Conservation (phyloP, 139 green algal genomes). For the Deuterostichococcus epilithicus region DNA sequence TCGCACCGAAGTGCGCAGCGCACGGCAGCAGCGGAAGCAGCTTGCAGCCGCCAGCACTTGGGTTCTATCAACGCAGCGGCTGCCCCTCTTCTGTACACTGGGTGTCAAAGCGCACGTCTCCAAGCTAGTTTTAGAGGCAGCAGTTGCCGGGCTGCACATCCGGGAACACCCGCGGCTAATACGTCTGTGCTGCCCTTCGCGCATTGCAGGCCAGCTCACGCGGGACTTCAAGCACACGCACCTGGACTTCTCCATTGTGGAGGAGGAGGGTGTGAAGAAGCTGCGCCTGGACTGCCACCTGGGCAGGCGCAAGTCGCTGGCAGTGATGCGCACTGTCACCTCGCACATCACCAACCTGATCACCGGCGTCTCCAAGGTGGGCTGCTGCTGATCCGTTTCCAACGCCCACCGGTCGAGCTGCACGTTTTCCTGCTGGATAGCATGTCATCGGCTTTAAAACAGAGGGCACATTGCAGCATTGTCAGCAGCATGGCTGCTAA, state of each 20-base stretch:
- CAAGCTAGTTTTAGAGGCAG: too few species aligned
- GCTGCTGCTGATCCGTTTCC: background rate
- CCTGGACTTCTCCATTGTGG: slow-evolving; percentile 79
- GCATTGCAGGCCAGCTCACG: slow-evolving; percentile 48
- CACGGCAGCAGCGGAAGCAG: too few species aligned
- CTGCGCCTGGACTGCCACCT: slow-evolving; percentile 83
- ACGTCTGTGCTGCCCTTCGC: background rate
- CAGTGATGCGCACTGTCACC: slow-evolving; percentile 83
- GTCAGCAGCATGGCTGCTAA: too few species aligned
- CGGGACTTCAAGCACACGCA: slow-evolving; percentile 90
- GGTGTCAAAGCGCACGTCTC: too few species aligned
- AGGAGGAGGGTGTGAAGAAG: slow-evolving; percentile 72
- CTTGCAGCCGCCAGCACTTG: too few species aligned
- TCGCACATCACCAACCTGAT: slow-evolving; percentile 84
- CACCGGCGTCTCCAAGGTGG: slow-evolving; percentile 60
- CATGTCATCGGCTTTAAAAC: too few species aligned
- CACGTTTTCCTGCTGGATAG: too few species aligned
- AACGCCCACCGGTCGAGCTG: too few species aligned
- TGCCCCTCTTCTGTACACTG: too few species aligned
- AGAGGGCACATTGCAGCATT: too few species aligned
- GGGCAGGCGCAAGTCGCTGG: slow-evolving; percentile 85
- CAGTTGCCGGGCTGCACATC: background rate
- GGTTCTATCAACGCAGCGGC: too few species aligned
- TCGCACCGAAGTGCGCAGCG: too few species aligned
- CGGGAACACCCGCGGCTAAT: background rate